Evolutionary conservation across 805 yeast species (phyloP), one percentile per base, ranked within the genome.

Genomic region (Starmerella cellae): DNA sequence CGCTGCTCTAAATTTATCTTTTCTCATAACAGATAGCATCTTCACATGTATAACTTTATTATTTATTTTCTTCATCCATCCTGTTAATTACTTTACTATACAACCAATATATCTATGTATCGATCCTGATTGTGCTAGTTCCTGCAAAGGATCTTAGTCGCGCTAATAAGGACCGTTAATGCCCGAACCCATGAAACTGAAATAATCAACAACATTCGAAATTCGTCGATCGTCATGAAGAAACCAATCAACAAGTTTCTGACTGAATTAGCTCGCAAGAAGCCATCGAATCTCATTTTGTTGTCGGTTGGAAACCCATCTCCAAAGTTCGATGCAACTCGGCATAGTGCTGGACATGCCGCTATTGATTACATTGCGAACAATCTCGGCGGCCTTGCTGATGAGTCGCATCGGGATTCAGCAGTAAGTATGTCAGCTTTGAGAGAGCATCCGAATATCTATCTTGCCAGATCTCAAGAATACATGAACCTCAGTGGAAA

Each of bases 311-410:
- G 95, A 1, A 84, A 84, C 53, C 94, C 94, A 0, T 82, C 77
- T 42, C 68, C 74, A 0, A 60, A 66, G 38, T 82, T 70, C 51
- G 60, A 61, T 6, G 65, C 67, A 5, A 80, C 94, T 0, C 64
- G 94, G 28, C 95, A 84, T 55, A 82, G 79, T 45, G 82, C 77
- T 0, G 95, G 94, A 1, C 82, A 81, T 48, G 56, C 68, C 38
- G 56, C 75, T 29, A 60, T 76, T 30, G 64, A 76, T 35, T 39
- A 43, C 17, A 27, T 43, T 34, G 30, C 37, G 13, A 21, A 35
- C 22, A 21, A 42, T 17, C 19, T 36, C 10, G 51, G 51, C 16
- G 51, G 47, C 5, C 39, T 45, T 13, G 38, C 44, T 17, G 30
- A 22, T 19, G 32, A 20, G n/a, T 24, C 31, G 17, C 18, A 27